phyloP scores from a whole-genome alignment of 176 grass and related monocot genomes.

The Elaeis guineensis region DNA sequence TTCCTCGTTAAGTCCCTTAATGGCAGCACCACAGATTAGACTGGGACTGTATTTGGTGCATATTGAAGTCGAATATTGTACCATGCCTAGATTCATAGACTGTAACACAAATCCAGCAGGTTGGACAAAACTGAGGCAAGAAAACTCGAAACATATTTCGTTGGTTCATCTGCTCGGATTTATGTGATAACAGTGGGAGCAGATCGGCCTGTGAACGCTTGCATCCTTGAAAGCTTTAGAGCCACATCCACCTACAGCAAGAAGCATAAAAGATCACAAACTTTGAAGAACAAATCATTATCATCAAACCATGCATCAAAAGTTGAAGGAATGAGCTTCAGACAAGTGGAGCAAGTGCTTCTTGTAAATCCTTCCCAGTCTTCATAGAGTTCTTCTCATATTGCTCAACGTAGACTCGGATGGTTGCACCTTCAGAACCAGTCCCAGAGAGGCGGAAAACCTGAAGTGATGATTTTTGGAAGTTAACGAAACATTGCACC shows the following conservation, averaged over 20 bases:
- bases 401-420: constrained; percentile 90
- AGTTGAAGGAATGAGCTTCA: background rate
- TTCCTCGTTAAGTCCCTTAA: no score
- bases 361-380: constrained; percentile 70
- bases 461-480: constrained; percentile 14
- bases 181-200: constrained; percentile 92
- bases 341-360: constrained; percentile 85
- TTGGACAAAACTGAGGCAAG: no score
- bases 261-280: background rate
- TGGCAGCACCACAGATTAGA: no score
- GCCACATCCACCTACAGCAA: constrained; percentile 60
- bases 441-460: constrained; percentile 94
- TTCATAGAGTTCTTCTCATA: constrained; percentile 81
- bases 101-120: no score
- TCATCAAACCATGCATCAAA: no score
- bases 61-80: no score
- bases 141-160: no score
- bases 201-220: constrained; percentile 77
- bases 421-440: constrained; percentile 83
- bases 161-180: background rate
- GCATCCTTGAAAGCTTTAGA: constrained; percentile 74
- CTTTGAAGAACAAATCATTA: no score
- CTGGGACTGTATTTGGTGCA: no score
- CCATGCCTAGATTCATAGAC: no score
- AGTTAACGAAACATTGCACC: background rate